phyloP scores from a whole-genome alignment of 208 protist species.

The Crithidia thermophila region DNA sequence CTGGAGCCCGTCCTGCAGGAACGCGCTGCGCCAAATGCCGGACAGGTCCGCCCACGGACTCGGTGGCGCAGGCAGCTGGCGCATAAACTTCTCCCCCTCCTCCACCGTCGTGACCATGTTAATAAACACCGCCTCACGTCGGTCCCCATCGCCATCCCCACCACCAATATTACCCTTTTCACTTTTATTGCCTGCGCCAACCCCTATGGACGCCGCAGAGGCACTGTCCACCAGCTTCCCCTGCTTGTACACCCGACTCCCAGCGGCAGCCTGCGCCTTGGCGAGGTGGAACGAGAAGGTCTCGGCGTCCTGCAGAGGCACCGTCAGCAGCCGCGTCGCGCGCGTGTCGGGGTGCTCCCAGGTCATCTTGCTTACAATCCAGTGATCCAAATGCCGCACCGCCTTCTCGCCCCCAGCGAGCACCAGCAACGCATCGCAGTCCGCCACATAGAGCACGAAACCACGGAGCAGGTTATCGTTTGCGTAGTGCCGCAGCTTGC shows the following conservation, averaged over 20 bases:
- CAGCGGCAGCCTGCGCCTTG: slow-evolving; percentile 4
- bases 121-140: slow-evolving; percentile 75
- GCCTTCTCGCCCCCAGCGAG: slow-evolving; percentile 72
- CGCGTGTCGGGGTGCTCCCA: slow-evolving; percentile 72
- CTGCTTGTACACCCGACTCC: slow-evolving; percentile 13
- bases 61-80: slow-evolving; percentile 50
- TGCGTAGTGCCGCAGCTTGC: slow-evolving; percentile 75
- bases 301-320: slow-evolving; percentile 54
- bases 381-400: slow-evolving; percentile 75
- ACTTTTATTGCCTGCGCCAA: not conserved
- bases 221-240: slow-evolving; percentile 13
- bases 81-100: slow-evolving; percentile 69
- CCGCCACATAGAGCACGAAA: slow-evolving; percentile 64
- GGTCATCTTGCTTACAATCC: slow-evolving; percentile 76
- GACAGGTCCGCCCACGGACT: slow-evolving; percentile 55
- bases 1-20: slow-evolving; percentile 36
- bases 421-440: slow-evolving; percentile 72
- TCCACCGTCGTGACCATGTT: slow-evolving; percentile 64
- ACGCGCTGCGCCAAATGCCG: slow-evolving; percentile 61
- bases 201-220: not conserved
- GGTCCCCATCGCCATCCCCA: too few species aligned
- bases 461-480: slow-evolving; percentile 82
- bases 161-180: too few species aligned
- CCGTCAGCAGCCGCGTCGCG: slow-evolving; percentile 51
- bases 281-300: slow-evolving; percentile 68